These are phyloP conservation scores for Microcyclospora tardicrescens DNA, from an alignment of 2,329 filamentous ascomycete genomes.

Conservation along the genomic window DNA sequence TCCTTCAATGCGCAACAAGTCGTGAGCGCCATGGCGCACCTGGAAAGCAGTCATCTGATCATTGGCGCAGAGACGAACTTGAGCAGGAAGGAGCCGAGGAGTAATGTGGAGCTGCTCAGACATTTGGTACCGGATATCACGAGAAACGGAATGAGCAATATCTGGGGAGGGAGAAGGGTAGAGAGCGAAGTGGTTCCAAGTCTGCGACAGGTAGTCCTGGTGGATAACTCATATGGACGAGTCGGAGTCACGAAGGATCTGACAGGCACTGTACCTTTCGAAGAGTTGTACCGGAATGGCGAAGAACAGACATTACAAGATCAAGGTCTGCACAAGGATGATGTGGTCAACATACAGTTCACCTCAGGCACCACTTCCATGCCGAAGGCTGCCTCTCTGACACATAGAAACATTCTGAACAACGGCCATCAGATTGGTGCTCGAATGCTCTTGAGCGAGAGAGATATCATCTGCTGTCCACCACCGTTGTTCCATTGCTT, in stretches of 20 bases:
- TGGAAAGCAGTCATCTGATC: conserved; percentile 60
- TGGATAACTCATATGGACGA: conserved; percentile 59
- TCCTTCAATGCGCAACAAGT: conserved; percentile 74
- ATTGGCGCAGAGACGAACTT: conserved; percentile 82
- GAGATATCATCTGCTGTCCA: conserved; percentile 56
- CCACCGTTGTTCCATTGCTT: conserved; percentile 60
- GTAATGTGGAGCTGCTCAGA: conserved; percentile 45
- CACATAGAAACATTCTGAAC: conserved; percentile 77
- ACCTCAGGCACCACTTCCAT: conserved; percentile 86
- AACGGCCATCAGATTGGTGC: conserved; percentile 76
- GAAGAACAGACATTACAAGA: conserved; percentile 30
- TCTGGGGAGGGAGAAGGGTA: conserved; percentile 23
- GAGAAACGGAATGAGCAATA: background rate
- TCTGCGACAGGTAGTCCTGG: conserved; percentile 56
- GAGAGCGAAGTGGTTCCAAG: conserved; percentile 52
- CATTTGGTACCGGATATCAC: conserved; percentile 21
- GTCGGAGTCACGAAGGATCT: conserved; percentile 31
- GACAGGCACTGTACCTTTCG: conserved; percentile 33
- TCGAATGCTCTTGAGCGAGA: conserved; percentile 64
- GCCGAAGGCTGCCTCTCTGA: conserved; percentile 80
- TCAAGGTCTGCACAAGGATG: conserved; percentile 43
- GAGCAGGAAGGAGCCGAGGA: conserved; percentile 48
- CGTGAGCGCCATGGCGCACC: conserved; percentile 60
- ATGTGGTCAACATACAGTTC: conserved; percentile 91
- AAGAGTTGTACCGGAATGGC: conserved; percentile 27